Evolutionary conservation across 2,329 filamentous ascomycete species (phyloP), one percentile per base, ranked within the genome.

Genomic region (Aspergillus flavus): DNA sequence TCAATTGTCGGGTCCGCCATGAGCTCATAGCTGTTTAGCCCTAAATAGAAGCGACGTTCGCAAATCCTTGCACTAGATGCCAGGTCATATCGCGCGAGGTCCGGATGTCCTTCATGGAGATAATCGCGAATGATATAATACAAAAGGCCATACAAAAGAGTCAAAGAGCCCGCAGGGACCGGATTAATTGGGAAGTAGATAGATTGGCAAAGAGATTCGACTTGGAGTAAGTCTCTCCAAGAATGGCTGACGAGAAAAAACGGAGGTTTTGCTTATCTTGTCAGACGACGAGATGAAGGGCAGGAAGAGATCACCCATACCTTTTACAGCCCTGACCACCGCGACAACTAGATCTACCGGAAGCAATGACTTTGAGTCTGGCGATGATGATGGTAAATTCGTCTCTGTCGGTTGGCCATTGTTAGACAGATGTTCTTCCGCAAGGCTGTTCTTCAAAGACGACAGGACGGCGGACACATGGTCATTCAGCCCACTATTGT

Each of bases 111-210:
- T 28, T 71, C 67, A 30, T 73, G 69, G 0, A 70, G 57, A 59
- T 71, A 73, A 58, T 71, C 71, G 3, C 71, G 70, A 11, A 72
- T 71, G 19, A 72, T 64, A 36, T 68, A 71, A 23, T 68, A 73
- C 3, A 73, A 50, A 9, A 73, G 58, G 0, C 71, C 71, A 59
- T 73, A 67, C 1, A 73, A 56, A 3, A 73, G 63, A 0, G 69
- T 69, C 9, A 64, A 50, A 0, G 71, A 66, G 2, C 71, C 71
- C 7, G 67, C 59, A 2, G 70, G 59, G 12, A 72, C 45, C 0
- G 70, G 68, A 19, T 69, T 58, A 0, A 70, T 45, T 7, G 71
- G 69, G 19, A 71, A 71, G 53, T 71, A 71, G 16, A 71, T 68
- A 2, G 65, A 66, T 41, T 71, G 69, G 30, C 69, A 71, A 4